Evolutionary conservation across 176 grass and related monocot genomes (phyloP), one percentile per base, ranked within the genome.

Genomic region (Bothriochloa decipiens): DNA sequence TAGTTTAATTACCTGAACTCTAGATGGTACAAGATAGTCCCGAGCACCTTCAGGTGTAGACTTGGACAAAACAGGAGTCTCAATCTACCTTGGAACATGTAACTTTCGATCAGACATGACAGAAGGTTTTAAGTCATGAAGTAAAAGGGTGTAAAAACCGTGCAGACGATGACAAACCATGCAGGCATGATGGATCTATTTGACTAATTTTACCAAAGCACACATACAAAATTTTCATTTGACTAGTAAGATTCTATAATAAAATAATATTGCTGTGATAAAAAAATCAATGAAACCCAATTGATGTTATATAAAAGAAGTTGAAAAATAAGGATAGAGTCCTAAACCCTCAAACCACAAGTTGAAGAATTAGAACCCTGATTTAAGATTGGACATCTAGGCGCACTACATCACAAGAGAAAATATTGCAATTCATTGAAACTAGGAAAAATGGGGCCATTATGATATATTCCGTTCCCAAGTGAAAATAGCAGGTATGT

Each of bases 11-110:
- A 99, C 96, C 96, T 99, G 96, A 92, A 99, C 93, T 92, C 93
- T 86, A n/a, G 96, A 96, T 82, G 96, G 96, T 78, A 96, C 96
- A 82, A 99, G 96, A 96, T 99, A 99, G 57, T 99, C 93, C 4
- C 96, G 87, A 46, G 96, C 93, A 78, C 96, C 96, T 92, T 96
- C 96, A 70, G 96, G 96, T 80, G 96, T 99, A 42, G 96, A 99
- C 73, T 89, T 92, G 76, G 96, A 99, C 81, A 99, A 89, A 88
- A 96, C 92, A 91, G 96, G 96, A 93, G 96, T 99, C 96, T 99
- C 96, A 94, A 99, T 96, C 96, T 99, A 96, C 92, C 92, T 98
- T 98, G 84, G 87, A 88, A 82, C 36, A 89, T 88, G 80, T 79
- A 84, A 91, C 73, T 68, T 89, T 69, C 68, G 77, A 82, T 85